Evolutionary conservation across 441 rosid genomes (phyloP).

Genomic region (Populus hybrid): DNA sequence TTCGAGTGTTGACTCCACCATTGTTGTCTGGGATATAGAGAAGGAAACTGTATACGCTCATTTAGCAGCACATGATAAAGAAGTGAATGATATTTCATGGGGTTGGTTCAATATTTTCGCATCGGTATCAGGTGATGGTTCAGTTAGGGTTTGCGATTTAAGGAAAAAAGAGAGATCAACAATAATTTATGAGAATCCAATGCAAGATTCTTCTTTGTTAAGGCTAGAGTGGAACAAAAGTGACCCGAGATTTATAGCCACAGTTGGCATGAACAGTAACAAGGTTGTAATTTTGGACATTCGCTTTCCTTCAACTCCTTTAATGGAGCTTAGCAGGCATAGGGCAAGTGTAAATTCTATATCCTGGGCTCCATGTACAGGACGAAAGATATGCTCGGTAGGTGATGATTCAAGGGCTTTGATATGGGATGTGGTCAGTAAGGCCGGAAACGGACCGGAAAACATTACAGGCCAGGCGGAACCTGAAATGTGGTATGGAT

Average conservation of each 20-base stretch:
- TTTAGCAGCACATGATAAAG: constrained; percentile 56
- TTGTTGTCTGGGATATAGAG: constrained; percentile 54
- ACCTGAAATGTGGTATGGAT: constrained; percentile 45
- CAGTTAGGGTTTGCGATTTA: constrained; percentile 52
- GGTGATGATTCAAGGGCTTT: constrained; percentile 54
- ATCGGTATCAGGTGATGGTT: constrained; percentile 55
- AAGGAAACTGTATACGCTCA: constrained; percentile 43
- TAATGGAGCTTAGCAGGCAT: constrained; percentile 40
- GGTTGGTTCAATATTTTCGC: constrained; percentile 52
- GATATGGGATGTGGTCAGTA: constrained; percentile 40
- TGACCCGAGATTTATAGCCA: constrained; percentile 54
- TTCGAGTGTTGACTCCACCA: constrained; percentile 49
- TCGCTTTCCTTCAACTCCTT: constrained; percentile 44
- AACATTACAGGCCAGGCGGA: constrained; percentile 16
- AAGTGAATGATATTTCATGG: constrained; percentile 61
- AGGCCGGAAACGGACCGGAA: background rate
- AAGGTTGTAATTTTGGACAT: constrained; percentile 51
- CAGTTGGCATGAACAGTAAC: constrained; percentile 46
- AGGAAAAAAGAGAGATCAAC: constrained; percentile 59
- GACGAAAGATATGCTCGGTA: constrained; percentile 41
- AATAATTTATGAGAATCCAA: constrained; percentile 49
- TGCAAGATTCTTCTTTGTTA: constrained; percentile 32
- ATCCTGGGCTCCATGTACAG: constrained; percentile 42
- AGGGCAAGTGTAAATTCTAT: constrained; percentile 43
- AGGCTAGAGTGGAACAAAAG: constrained; percentile 59